Conservation (phyloP, 2,329 filamentous ascomycete genomes). For the Knoxdaviesia capensis region DNA sequence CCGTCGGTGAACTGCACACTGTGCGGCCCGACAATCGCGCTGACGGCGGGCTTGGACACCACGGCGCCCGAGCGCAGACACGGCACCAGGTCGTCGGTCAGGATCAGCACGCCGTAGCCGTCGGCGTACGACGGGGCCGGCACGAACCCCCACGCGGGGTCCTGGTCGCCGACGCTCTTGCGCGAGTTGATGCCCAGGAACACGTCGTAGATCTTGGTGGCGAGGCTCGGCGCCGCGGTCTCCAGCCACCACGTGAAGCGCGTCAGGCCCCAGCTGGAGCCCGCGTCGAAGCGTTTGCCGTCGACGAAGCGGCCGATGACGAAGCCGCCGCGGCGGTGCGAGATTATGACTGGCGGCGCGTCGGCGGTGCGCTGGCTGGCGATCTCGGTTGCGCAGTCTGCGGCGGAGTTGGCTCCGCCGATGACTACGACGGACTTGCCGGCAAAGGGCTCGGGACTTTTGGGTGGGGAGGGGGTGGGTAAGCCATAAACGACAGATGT, state of each 20-base stretch:
- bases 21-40: constrained; percentile 7
- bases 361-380: constrained; percentile 6
- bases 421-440: constrained; percentile 9
- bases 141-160: constrained; percentile 7
- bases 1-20: constrained; percentile 6
- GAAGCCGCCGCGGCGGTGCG: constrained; percentile 8
- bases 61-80: constrained; percentile 5
- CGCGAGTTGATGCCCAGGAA: constrained; percentile 5
- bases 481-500: too few species aligned
- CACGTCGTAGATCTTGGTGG: constrained; percentile 5
- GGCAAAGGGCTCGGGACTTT: constrained; percentile 5
- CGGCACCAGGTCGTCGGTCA: constrained; percentile 7
- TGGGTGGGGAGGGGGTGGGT: constrained; percentile 1
- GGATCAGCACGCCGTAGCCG: constrained; percentile 4
- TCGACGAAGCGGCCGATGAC: constrained; percentile 7
- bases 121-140: constrained; percentile 4
- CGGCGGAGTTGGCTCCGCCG: constrained; percentile 10
- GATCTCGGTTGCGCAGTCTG: constrained; percentile 6
- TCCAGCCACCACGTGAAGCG: constrained; percentile 6
- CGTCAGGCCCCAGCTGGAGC: constrained; percentile 7
- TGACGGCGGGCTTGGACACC: constrained; percentile 3
- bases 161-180: constrained; percentile 6
- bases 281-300: constrained; percentile 7
- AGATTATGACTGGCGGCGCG: constrained; percentile 8
- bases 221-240: constrained; percentile 5